Base-by-base conservation (phyloP, 192 early-diverging fungal species). In the Coemansia sp. region DNA sequence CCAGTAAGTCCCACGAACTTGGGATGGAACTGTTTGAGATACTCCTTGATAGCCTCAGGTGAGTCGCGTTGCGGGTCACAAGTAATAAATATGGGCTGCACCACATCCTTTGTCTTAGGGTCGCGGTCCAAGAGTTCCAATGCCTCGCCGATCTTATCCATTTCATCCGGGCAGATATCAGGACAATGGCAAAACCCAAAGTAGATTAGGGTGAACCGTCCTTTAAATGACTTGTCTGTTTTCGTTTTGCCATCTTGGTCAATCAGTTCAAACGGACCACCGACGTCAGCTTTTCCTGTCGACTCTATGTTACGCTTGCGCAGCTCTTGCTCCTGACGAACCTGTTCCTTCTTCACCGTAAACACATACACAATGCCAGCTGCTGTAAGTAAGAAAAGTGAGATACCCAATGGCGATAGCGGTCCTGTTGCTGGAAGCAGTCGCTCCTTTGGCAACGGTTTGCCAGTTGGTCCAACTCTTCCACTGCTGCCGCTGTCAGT, bases 101-200 rank as follows among this genome's bases (percentile, higher is more conserved):
- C 71, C 12, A 74, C 66, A 41, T 82, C 76, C 26, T 70, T 76
- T 26, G 83, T 73, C 64, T 80, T 49, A 0, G 81, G 64, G 54
- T 70, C 75, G 58, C 74, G 68, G 28, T 85, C 86, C 75, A 79
- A 44, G 8, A 73, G 79, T 16, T 96, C 91, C 21, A 93, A 83
- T 12, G 94, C 92, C 49, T 90, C 85, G 6, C 92, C 89, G 87
- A 99, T 97, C 82, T 95, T 98, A 75, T 99, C 95, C 44, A 99
- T 82, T 78, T 99, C 97, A 65, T 98, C 97, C 4, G 97, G 97
- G 50, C 97, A 99, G 53, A 99, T 94, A 82, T 99, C 97, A 2
- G 97, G 97, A 73, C 97, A 99, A 76, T 97, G 92, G 27, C 95
- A 97, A 82, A 97, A 99, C n/a, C 97, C 97, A 87, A 99, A 99